Conservation (phyloP, 495 filamentous ascomycete genomes). For the Wilcoxina mikolae region DNA sequence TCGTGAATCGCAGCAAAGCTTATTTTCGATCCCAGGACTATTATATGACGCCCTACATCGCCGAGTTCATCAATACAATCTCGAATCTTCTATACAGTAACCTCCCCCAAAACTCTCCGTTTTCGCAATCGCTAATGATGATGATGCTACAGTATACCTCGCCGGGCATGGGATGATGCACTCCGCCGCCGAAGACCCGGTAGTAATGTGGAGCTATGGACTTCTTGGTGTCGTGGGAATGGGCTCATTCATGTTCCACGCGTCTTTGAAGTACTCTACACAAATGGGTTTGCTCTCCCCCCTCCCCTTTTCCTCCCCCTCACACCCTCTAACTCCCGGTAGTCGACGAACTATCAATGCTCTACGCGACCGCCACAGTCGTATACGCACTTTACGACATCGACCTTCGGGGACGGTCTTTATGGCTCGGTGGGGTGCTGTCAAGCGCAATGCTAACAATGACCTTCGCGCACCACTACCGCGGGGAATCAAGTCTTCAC, state of each 20-base stretch:
- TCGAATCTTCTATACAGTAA: conserved; percentile 33
- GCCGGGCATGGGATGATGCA: conserved; percentile 29
- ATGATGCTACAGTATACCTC: conserved; percentile 31
- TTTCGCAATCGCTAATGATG: background rate
- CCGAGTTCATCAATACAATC: conserved; percentile 36
- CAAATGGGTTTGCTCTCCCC: conserved; percentile 32
- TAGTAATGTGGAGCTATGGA: conserved; percentile 26
- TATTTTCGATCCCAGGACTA: conserved; percentile 35
- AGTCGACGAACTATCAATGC: conserved; percentile 37
- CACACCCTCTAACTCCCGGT: background rate
- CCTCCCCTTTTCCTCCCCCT: background rate
- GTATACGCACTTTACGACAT: conserved; percentile 35
- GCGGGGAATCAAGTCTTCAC: conserved; percentile 32
- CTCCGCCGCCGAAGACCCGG: conserved; percentile 11
- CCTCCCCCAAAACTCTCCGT: background rate
- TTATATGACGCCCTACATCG: conserved; percentile 33
- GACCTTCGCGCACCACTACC: conserved; percentile 31
- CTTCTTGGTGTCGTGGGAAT: conserved; percentile 37
- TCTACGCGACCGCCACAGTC: conserved; percentile 32
- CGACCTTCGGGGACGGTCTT: conserved; percentile 11
- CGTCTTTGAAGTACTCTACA: conserved; percentile 35
- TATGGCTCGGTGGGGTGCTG: conserved; percentile 24
- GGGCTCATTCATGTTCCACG: conserved; percentile 33
- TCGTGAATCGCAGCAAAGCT: too few species aligned
- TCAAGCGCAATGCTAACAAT: conserved; percentile 13